Evolutionary conservation across 2,329 filamentous ascomycete species (phyloP), one percentile per base, ranked within the genome.

Genomic region (Apiospora sp.): DNA sequence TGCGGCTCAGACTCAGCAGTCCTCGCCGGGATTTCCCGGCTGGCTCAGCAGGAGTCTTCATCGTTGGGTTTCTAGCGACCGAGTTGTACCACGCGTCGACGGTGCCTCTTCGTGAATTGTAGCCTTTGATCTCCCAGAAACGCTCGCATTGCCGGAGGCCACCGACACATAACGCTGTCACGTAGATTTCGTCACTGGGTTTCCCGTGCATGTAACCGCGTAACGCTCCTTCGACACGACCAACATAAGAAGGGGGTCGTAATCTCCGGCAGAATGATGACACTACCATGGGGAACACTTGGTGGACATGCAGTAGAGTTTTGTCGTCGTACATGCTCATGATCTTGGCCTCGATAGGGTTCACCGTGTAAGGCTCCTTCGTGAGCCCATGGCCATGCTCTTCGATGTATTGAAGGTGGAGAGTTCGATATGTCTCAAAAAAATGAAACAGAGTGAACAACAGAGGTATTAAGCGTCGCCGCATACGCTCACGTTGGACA

Each of bases 361-460:
- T 91, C 54, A 89, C 73, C 0, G 90, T 92, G 75, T 89, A 91
- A 0, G 90, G 87, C 71, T 86, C 84, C 58, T 79, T 83, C 54
- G 82, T 81, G 67, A 92, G 76, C 6, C 89, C 88, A 68, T 87
- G 83, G 16, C 87, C 87, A 51, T 89, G 84, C 68, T 88, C 83
- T 68, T 83, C 82, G 34, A 92, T 85, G 73, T 89, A 88, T 75
- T 89, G 82, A 10, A 91, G 79, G 75, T 92, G 89, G 3, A 91
- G 82, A 51, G 85, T 86, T 72, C 90, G 87, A 77, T 91, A 92
- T 0, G 85, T 90, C 78, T 92, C 90, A 78, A 92, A 92, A 77
- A 92, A 92, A 79, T 92, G 90, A 75, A 92, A 92, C 34, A 91
- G 84, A 16, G 90, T 91, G 75, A 92, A 92, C 22, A 92, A 84